Percentiles rank a stretch among this genome's conserved stretches.
Evolutionary conservation across 495 filamentous ascomycete species (phyloP).

Genomic region (Diplogelasinospora grovesii): DNA sequence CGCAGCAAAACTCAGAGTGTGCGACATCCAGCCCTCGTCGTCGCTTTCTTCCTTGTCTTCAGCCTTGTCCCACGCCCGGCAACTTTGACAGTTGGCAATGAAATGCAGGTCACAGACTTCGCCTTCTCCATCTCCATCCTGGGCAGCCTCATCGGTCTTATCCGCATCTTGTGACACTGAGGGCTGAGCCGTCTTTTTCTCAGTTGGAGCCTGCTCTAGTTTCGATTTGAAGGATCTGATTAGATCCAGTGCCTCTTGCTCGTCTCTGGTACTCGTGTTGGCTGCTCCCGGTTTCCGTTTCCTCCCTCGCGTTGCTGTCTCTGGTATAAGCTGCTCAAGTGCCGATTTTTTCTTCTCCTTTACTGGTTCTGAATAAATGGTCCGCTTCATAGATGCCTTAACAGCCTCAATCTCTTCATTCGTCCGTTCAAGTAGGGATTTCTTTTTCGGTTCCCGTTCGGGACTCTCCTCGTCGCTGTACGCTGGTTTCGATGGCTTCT

Average conservation of each 20-base stretch:
- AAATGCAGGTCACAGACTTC: conserved; percentile 82
- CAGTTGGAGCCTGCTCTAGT: conserved; percentile 54
- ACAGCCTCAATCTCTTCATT: conserved; percentile 88
- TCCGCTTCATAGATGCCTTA: conserved; percentile 89
- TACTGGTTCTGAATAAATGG: conserved; percentile 50
- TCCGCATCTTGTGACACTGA: conserved; percentile 17
- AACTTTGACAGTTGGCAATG: conserved; percentile 88
- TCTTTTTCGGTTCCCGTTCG: conserved; percentile 41
- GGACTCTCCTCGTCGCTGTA: conserved; percentile 32
- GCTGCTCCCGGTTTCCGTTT: conserved; percentile 59
- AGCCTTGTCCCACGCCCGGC: conserved; percentile 65
- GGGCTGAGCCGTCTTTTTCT: conserved; percentile 33
- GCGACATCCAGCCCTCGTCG: conserved; percentile 59
- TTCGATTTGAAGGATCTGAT: conserved; percentile 74
- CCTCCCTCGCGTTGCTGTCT: conserved; percentile 70
- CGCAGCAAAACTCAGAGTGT: conserved; percentile 76
- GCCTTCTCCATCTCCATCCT: conserved; percentile 27
- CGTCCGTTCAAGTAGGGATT: conserved; percentile 51
- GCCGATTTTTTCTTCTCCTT: conserved; percentile 58
- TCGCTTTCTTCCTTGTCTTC: conserved; percentile 53
- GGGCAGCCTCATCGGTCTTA: conserved; percentile 21
- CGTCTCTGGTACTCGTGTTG: conserved; percentile 36
- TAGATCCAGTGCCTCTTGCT: conserved; percentile 56
- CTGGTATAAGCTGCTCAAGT: conserved; percentile 77
- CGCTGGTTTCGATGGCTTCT: too few relatives aligned